Percentiles rank a stretch among this genome's conserved stretches.
Conservation (phyloP, 1,139 yeast species). For the Candida pseudocylindracea region DNA sequence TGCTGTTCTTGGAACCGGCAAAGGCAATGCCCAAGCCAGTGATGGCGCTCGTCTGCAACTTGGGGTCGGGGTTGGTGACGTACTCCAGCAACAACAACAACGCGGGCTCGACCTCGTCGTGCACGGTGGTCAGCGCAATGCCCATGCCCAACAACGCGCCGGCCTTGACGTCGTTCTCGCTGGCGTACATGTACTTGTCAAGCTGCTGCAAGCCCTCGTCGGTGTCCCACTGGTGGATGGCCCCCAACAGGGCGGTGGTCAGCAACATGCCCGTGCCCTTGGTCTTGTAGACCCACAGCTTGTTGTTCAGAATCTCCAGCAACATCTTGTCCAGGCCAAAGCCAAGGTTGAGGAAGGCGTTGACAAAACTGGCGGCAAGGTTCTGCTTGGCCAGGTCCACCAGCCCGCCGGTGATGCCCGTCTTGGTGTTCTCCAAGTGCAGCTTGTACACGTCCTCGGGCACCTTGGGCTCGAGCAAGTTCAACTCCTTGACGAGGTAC, state of each 20-base stretch:
- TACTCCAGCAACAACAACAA: conserved; percentile 69
- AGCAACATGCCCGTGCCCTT: conserved; percentile 89
- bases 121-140: conserved; percentile 82
- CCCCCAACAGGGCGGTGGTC: conserved; percentile 82
- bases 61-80: conserved; percentile 24
- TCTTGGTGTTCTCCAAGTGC: conserved; percentile 53
- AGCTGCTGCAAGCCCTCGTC: conserved; percentile 76
- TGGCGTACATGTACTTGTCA: conserved; percentile 74
- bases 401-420: conserved; percentile 32
- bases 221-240: conserved; percentile 80
- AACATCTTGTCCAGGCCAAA: conserved; percentile 71
- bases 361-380: conserved; percentile 87
- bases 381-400: conserved; percentile 91
- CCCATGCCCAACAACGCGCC: conserved; percentile 97
- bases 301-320: conserved; percentile 41
- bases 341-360: conserved; percentile 79
- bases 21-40: conserved; percentile 87
- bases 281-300: conserved; percentile 79
- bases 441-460: conserved; percentile 93
- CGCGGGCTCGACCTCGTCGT: conserved; percentile 91
- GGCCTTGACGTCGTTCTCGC: conserved; percentile 76
- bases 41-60: conserved; percentile 60
- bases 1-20: conserved; percentile 85
- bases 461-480: conserved; percentile 69
- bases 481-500: conserved; percentile 70